Evolutionary conservation across 2,329 filamentous ascomycete species (phyloP), one percentile per base, ranked within the genome.

Genomic region (Trichoderma sp.): DNA sequence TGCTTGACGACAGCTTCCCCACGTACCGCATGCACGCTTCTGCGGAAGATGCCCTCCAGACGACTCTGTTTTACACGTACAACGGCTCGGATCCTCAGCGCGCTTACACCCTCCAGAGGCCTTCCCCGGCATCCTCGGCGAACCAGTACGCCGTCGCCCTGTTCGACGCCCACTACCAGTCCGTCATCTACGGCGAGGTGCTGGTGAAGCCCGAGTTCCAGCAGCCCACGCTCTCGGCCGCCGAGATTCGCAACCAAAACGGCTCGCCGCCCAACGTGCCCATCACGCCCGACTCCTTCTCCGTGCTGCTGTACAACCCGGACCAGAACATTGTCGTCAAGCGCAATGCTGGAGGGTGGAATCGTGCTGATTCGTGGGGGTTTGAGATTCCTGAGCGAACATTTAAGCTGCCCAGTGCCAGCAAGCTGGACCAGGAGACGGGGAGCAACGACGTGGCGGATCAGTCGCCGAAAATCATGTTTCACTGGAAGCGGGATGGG

Each of bases 1-100:
- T 97, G 94, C 88, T 97, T 77, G 94, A 97, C 90, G 93, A 97
- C 81, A 97, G 95, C 81, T 89, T 98, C n/a, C 95, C 95, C 71
- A 94, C 87, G 58, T 91, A 89, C 78, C 86, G 83, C 76, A 86
- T 87, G 79, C 86, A 84, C 74, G 82, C 83, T 24, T 84, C 84
- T 39, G 81, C 86, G 71, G 85, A 88, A 71, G 86, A 86, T 77
- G 84, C 87, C 6, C 83, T 85, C 73, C 83, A 86, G 79, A 91
- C 82, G 76, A 85, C 87, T 78, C 86, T 89, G 72, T 88, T 86
- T 81, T 88, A 88, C 76, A 84, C 86, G 7, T 85, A 97, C 77
- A 89, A 94, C 82, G 95, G 94, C 80, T 91, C 92, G 73, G 93
- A 97, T 51, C 93, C 93, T 0, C 84, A 88, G 26, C 90, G 94